Evolutionary conservation across 345 rosid species (phyloP).

Genomic region (Litchi chinensis): DNA sequence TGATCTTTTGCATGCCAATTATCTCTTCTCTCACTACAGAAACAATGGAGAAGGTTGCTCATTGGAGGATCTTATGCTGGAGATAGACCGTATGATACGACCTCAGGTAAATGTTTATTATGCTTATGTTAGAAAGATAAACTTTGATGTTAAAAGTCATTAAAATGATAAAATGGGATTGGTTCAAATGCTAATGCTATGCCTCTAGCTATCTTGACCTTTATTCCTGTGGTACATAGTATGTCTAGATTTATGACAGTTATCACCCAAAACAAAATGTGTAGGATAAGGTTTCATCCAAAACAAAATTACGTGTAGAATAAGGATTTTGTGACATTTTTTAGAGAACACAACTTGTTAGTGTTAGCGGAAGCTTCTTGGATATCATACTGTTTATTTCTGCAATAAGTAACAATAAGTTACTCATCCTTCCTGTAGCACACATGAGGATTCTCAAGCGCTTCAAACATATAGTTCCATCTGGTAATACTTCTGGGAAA

Average conservation of each 20-base stretch:
- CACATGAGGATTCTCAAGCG: not conserved
- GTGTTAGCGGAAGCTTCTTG: not conserved
- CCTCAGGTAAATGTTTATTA: constrained; percentile 64
- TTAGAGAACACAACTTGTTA: not conserved
- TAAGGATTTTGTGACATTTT: not conserved
- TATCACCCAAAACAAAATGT: not conserved
- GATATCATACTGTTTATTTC: not conserved
- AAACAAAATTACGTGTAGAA: not conserved
- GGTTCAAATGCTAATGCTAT: not conserved
- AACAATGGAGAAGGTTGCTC: constrained; percentile 59
- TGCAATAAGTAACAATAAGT: not conserved
- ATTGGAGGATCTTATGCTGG: constrained; percentile 84
- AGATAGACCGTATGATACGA: constrained; percentile 85
- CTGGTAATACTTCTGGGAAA: not conserved
- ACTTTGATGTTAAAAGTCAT: not conserved
- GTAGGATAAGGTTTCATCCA: not conserved
- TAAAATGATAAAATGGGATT: constrained; percentile 4
- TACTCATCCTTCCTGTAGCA: not conserved
- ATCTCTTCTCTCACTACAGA: constrained; percentile 63
- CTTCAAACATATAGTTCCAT: constrained; percentile 5
- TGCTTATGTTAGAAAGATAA: not conserved
- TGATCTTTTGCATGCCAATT: constrained; percentile 77
- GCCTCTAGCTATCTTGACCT: not conserved
- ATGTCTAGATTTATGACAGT: not conserved
- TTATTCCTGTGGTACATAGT: not conserved